Base-by-base conservation (phyloP, 2,329 filamentous ascomycete species). In the Monilinia fructicola region DNA sequence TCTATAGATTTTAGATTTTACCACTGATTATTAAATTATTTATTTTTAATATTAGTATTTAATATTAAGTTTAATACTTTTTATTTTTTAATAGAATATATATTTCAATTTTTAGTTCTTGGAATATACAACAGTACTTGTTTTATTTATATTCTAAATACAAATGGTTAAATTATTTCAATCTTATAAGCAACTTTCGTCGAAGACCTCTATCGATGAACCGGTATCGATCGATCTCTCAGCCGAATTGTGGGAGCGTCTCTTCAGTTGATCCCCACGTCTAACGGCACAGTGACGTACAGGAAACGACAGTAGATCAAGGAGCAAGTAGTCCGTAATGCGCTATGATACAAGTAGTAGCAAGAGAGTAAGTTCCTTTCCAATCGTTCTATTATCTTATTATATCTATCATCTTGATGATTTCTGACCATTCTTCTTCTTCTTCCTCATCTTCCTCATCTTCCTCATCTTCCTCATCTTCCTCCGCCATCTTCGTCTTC, bases 301-400 rank as follows among this genome's bases (percentile, higher is more conserved):
- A 26, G 38, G 18, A 50, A 21, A 21, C 18, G 31, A n/a, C 26
- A 46, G 46, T 31, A 61, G 46, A 61, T 61, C 44, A 50, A 61
- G 58, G 58, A 61, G 58, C 58, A 61, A 61, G n/a, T 61, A 11
- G 44, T 61, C 58, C 58, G 46, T 23, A 21, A n/a, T n/a, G 44
- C 4, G 31, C 31, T 35, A 35, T 35, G 31, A 35, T 0, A n/a
- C n/a, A n/a, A n/a, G n/a, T n/a, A 48, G 11, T 2, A 35, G 35
- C 21, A 60, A 38, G 46, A 60, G 26, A 48, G n/a, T 23, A 60
- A 48, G 28, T 23, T 35, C 46, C n/a, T 38, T 48, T 50, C 11
- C 9, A 18, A 1, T 7, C 9, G 31, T 50, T 50, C 11, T 38
- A 31, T 46, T 16, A 35, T 55, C 23, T 21, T 35, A 6, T 50